These are phyloP conservation scores for Vachellia pachyceras DNA, from an alignment of 306 rosid species.

Conservation along the genomic window DNA sequence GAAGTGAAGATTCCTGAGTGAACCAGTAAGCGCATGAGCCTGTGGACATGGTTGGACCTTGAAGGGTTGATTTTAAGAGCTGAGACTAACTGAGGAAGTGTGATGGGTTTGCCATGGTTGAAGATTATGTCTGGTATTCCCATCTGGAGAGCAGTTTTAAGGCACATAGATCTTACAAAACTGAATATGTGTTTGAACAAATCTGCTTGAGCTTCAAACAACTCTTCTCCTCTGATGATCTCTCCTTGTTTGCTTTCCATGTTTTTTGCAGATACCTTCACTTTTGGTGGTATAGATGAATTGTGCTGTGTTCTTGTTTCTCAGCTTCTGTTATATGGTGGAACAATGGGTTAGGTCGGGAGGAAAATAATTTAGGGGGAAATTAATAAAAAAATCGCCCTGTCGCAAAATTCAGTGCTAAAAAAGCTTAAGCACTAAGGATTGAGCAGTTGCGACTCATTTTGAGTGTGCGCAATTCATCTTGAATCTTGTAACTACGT, in stretches of 20 bases:
- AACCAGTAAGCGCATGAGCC: slow-evolving; percentile 5
- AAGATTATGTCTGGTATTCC: neutral
- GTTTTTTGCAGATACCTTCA: neutral
- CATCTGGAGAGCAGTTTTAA: neutral
- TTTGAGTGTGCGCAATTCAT: no score
- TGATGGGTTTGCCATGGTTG: neutral
- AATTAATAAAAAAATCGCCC: no score
- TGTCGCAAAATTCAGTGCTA: no score
- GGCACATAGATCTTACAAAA: slow-evolving; percentile 1
- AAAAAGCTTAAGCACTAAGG: neutral
- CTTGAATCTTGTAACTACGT: no score
- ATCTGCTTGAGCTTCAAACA: neutral
- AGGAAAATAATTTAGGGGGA: neutral
- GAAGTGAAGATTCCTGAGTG: neutral
- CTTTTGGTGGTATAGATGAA: neutral
- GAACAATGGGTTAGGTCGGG: neutral
- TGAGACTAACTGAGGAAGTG: neutral
- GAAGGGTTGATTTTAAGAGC: neutral
- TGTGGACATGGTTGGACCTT: neutral
- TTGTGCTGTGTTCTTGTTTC: neutral
- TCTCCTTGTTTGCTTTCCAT: neutral
- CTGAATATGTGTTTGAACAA: neutral
- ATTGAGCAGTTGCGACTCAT: neutral
- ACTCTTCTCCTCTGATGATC: neutral
- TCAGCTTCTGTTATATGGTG: neutral